Evolutionary conservation across 495 filamentous ascomycete species (phyloP).

Genomic region (Penicillium roqueforti): DNA sequence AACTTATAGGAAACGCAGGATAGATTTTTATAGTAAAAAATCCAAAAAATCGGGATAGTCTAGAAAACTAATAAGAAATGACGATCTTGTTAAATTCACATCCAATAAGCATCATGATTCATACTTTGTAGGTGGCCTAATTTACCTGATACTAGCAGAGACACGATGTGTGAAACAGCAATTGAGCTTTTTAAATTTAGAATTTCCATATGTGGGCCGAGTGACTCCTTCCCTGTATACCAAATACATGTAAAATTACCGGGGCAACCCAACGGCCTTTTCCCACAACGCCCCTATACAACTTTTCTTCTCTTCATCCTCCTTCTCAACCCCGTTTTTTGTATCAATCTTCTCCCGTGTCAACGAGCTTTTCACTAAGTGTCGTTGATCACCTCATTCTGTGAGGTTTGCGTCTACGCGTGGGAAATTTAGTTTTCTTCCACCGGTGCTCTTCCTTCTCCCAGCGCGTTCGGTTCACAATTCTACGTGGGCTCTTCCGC

Average conservation of each 20-base stretch:
- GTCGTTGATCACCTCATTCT: slow-evolving; percentile 39
- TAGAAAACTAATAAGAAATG: not conserved
- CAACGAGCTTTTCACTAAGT: slow-evolving; percentile 55
- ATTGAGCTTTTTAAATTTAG: slow-evolving; percentile 7
- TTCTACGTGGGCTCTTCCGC: slow-evolving; percentile 8
- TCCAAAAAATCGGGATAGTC: not conserved
- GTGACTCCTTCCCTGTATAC: slow-evolving; percentile 1
- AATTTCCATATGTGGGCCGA: slow-evolving; percentile 1
- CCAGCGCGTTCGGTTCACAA: slow-evolving; percentile 3
- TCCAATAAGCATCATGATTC: not conserved
- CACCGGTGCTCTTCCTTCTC: slow-evolving; percentile 16
- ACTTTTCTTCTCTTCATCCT: slow-evolving; percentile 19
- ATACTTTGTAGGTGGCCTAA: not conserved
- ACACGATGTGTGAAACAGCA: not conserved
- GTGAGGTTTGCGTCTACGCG: slow-evolving; percentile 31
- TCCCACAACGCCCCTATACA: slow-evolving; percentile 17
- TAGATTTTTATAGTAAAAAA: not conserved
- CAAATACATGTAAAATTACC: slow-evolving; percentile 11
- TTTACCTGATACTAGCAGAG: not conserved
- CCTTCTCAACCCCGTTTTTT: slow-evolving; percentile 16
- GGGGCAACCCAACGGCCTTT: slow-evolving; percentile 15
- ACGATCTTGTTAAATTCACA: not conserved
- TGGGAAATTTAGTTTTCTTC: slow-evolving; percentile 20
- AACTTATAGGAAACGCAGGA: not conserved
- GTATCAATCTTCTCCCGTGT: slow-evolving; percentile 18